phyloP scores from a whole-genome alignment of 2,329 filamentous ascomycete species.

The Exophiala alcalophila region DNA sequence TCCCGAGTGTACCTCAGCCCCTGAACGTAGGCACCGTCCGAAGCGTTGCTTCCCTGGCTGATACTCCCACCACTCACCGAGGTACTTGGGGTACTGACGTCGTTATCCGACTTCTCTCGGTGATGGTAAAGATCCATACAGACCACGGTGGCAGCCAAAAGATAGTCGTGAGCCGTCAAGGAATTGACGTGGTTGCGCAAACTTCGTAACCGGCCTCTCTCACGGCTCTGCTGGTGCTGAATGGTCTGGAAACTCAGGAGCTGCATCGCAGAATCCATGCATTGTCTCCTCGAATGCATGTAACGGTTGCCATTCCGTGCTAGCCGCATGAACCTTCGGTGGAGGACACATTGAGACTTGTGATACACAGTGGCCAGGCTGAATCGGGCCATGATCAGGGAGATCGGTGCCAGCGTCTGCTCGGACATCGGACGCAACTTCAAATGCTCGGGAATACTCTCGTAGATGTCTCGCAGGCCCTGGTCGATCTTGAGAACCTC shows the following conservation, averaged over 20 bases:
- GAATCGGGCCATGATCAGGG: slow-evolving; percentile 74
- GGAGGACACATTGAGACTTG: slow-evolving; percentile 83
- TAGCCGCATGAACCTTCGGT: slow-evolving; percentile 79
- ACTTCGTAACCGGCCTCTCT: slow-evolving; percentile 66
- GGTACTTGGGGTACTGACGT: slow-evolving; percentile 46
- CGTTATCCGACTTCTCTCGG: slow-evolving; percentile 40
- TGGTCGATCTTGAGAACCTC: slow-evolving; percentile 60
- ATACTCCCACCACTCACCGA: slow-evolving; percentile 28
- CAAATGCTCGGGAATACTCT: slow-evolving; percentile 75
- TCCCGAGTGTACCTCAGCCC: slow-evolving; percentile 44
- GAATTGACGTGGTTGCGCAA: slow-evolving; percentile 77
- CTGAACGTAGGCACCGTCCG: slow-evolving; percentile 23
- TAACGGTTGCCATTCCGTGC: slow-evolving; percentile 78
- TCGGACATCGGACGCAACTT: slow-evolving; percentile 72
- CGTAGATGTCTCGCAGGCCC: slow-evolving; percentile 55
- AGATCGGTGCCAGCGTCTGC: slow-evolving; percentile 65
- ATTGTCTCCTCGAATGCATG: slow-evolving; percentile 75
- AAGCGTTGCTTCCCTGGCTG: slow-evolving; percentile 25
- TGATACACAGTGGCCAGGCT: slow-evolving; percentile 81
- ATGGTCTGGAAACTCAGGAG: slow-evolving; percentile 74
- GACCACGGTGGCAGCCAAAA: slow-evolving; percentile 80
- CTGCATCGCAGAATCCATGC: slow-evolving; percentile 81
- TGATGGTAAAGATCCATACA: slow-evolving; percentile 74
- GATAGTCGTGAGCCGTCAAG: slow-evolving; percentile 78
- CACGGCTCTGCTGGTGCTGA: slow-evolving; percentile 70